Conservation (phyloP, 768 basidiomycete genomes). For the Lactarius sanguifluus region DNA sequence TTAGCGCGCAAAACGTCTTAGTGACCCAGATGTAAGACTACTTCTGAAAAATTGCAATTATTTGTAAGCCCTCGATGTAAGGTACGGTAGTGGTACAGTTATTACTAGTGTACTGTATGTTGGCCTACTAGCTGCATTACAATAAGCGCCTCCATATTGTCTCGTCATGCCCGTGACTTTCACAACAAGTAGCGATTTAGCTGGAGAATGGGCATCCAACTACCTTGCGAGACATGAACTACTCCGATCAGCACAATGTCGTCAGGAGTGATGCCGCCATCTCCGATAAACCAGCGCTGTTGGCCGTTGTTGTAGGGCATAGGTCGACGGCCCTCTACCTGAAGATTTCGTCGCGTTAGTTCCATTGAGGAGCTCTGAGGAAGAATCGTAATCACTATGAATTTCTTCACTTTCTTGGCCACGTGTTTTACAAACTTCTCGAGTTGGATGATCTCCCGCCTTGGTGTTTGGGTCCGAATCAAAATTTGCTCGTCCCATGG, state of each 20-base stretch:
- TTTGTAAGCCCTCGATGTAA: neutral
- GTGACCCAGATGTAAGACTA: neutral
- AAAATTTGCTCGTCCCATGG: slow-evolving; percentile 12
- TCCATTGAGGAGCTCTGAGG: too few species aligned
- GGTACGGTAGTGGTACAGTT: neutral
- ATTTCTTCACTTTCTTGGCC: slow-evolving; percentile 5
- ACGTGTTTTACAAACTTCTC: slow-evolving; percentile 20
- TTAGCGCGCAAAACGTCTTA: neutral
- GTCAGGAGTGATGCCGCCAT: neutral
- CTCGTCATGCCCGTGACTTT: neutral
- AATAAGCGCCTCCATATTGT: neutral
- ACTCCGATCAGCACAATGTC: slow-evolving; percentile 11
- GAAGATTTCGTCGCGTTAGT: neutral
- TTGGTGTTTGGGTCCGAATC: slow-evolving; percentile 1
- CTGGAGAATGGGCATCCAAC: slow-evolving; percentile 26
- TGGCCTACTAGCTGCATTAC: neutral
- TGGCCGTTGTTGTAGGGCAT: neutral
- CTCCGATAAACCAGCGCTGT: neutral
- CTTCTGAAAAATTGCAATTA: neutral
- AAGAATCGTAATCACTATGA: neutral
- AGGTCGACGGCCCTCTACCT: neutral
- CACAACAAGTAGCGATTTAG: neutral
- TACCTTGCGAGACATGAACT: slow-evolving; percentile 20
- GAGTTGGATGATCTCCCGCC: neutral
- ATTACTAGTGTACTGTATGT: neutral